Percentiles rank a stretch among this genome's conserved stretches.
Conservation (phyloP, 2,329 filamentous ascomycete genomes). For the Neofusicoccum laricinum region DNA sequence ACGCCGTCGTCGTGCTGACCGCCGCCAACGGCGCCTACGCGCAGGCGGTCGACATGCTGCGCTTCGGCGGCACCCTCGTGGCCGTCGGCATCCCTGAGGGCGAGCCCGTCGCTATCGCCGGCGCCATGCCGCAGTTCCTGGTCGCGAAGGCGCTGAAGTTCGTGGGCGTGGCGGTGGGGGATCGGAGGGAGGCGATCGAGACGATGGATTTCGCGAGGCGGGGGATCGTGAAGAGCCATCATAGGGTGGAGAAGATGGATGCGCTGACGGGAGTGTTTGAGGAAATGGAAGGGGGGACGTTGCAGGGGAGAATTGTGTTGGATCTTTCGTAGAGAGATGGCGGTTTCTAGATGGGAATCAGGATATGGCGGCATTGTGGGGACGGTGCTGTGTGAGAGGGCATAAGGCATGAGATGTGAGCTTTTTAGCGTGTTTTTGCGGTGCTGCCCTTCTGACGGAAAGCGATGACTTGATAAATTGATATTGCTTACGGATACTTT, state of each 20-base stretch:
- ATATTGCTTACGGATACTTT: no score
- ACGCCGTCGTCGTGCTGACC: constrained; percentile 57
- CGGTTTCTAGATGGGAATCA: no score
- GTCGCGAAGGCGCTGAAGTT: constrained; percentile 43
- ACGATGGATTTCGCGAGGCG: constrained; percentile 44
- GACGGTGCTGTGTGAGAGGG: neutral
- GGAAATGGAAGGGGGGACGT: constrained; percentile 45
- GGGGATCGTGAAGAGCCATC: constrained; percentile 49
- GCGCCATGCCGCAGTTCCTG: constrained; percentile 39
- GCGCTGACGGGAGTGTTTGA: constrained; percentile 45
- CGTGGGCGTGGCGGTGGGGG: constrained; percentile 46
- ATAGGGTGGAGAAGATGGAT: constrained; percentile 45
- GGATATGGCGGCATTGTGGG: neutral
- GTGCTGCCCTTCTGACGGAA: neutral
- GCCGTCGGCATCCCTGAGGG: constrained; percentile 49
- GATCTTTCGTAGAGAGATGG: constrained; percentile 32
- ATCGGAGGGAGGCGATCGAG: constrained; percentile 49
- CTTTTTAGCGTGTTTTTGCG: neutral
- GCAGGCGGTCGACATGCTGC: constrained; percentile 38
- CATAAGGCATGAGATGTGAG: neutral
- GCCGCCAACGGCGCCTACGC: constrained; percentile 49
- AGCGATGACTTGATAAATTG: no score
- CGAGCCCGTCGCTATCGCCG: constrained; percentile 43
- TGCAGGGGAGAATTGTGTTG: constrained; percentile 48
- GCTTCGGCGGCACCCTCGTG: constrained; percentile 45